Base-by-base conservation (phyloP, 1,284 basidiomycete species). In the Sporisorium exsertum region DNA sequence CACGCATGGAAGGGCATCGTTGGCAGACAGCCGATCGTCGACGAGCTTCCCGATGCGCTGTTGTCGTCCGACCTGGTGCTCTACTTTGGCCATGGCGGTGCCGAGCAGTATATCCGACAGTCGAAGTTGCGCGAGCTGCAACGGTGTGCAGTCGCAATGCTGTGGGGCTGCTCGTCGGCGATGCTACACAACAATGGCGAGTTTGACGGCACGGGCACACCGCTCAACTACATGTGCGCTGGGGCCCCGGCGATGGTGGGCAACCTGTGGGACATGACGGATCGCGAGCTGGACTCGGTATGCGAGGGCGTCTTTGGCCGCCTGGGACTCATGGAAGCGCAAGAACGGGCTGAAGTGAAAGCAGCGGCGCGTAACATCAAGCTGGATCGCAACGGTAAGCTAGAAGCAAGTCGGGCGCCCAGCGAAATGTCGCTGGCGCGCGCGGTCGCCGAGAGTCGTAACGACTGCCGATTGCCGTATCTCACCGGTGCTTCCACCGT, bases 111-210 rank as follows among this genome's bases (percentile, higher is more conserved):
- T 82, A 89, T 94, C 13, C 91, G 93, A 5, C 57, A 72, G 9
- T 93, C 93, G 1, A 91, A 92, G 83, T 92, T 92, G 78, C 89
- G 93, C 20, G 89, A 92, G 71, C 88, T 99, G 24, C 88, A 89
- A 4, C 88, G 89, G 20, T 99, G 96, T 84, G 95, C 96, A 1
- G 92, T 92, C 12, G 92, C 94, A 0, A 97, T 99, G 94, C 90
- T 99, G 9, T 99, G 95, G 96, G 96, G 97, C 0, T 99, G 96
- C 88, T 99, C 96, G 0, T 97, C 94, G 0, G 97, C 95, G 18
- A 87, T 90, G 4, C 87, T 99, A 70, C 89, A 90, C 60, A 93
- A 95, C 59, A 93, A 94, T 89, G 96, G 96, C 13, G 94, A 96
- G 68, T 95, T 95, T 80, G 96, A 99, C 81, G 89, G 93, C 16